Base-by-base conservation (phyloP, 441 rosid genomes). In the Eruca vesicaria region DNA sequence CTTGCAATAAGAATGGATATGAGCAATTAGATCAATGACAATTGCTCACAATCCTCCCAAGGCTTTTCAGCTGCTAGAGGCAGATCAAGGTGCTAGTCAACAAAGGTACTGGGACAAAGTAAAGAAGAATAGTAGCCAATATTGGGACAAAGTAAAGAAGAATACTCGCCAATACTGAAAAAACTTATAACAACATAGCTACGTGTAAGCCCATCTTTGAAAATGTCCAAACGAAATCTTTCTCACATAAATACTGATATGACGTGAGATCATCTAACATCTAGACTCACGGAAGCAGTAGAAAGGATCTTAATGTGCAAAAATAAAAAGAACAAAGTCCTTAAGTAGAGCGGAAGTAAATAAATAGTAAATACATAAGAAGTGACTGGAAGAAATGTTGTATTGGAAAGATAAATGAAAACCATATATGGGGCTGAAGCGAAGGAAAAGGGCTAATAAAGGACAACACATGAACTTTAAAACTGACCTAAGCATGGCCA, bases 401-500 rank as follows among this genome's bases (percentile, higher is more conserved):
- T 82, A 84, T 69, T 67, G 78, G 80, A 84, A 81, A 69, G 79
- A 79, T 60, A 77, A 81, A 79, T 69, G 35, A 79, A 74, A 79
- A 78, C 79, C 66, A 91, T 79, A 88, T n/a, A 87, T 85, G 86
- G 74, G 83, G 73, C 16, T 69, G 83, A 50, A 50, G 19, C 4
- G 21, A 89, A 88, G 75, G 72, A 82, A 85, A 86, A n/a, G 75
- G 82, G 83, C 79, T 83, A 73, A 79, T 81, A 79, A 81, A 77
- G 82, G 87, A 74, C 84, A 76, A 14, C 82, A 74, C 92, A 79
- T 82, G 81, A 88, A 84, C 91, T 79, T 85, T 83, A 87, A 75
- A 79, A 96, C 99, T 90, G 97, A 91, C 98, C 98, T 91, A 93
- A 83, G 77, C 63, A 89, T n/a, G n/a, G n/a, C n/a, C n/a, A n/a